Conservation (phyloP, 1,139 yeast genomes). For the Hyphopichia burtonii region DNA sequence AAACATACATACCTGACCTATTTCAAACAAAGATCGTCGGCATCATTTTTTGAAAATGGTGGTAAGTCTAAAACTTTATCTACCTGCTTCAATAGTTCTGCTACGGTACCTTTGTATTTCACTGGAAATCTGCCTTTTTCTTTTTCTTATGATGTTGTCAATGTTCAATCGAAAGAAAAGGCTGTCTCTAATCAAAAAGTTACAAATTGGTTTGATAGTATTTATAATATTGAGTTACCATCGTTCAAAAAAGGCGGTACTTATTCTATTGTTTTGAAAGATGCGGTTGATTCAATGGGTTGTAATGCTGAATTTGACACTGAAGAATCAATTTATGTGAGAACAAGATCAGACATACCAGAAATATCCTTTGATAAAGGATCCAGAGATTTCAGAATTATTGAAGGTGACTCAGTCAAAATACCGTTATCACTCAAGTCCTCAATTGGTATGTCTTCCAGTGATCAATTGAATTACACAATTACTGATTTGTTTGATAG, state of each 20-base stretch:
- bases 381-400: constrained; percentile 35
- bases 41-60: constrained; percentile 25
- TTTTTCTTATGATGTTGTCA: constrained; percentile 55
- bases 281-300: constrained; percentile 68
- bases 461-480: constrained; percentile 28
- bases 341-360: constrained; percentile 70
- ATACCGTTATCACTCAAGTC: constrained; percentile 55
- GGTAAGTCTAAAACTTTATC: constrained; percentile 15
- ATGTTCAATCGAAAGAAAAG: constrained; percentile 25
- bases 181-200: constrained; percentile 45
- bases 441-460: constrained; percentile 21
- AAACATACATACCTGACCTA: constrained; percentile 50
- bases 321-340: constrained; percentile 56
- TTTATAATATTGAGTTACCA: constrained; percentile 51
- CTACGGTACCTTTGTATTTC: constrained; percentile 52
- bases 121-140: constrained; percentile 80
- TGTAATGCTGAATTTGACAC: constrained; percentile 63
- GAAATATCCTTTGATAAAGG: constrained; percentile 19
- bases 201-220: constrained; percentile 38
- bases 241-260: constrained; percentile 63
- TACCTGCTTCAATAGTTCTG: constrained; percentile 42
- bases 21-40: constrained; percentile 50
- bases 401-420: constrained; percentile 59
- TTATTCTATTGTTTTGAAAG: constrained; percentile 59
- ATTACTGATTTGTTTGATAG: constrained; percentile 18